phyloP scores from a whole-genome alignment of 2,329 filamentous ascomycete species.

The Sarocladiaceae sp. region DNA sequence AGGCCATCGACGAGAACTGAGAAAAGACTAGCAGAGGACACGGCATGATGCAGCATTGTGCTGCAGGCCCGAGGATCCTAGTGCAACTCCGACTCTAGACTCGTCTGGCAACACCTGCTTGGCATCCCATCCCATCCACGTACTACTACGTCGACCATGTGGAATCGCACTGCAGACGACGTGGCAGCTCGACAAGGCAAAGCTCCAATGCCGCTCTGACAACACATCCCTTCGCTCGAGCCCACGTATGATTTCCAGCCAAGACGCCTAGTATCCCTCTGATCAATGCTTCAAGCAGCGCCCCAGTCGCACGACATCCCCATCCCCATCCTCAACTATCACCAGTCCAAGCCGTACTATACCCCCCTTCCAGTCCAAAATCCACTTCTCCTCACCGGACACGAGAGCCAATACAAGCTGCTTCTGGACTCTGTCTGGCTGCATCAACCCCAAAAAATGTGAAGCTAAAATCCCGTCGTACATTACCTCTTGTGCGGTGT shows the following conservation, averaged over 20 bases:
- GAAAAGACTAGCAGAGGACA: not conserved
- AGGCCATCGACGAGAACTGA: not conserved
- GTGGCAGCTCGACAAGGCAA: conserved; percentile 6
- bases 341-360: not conserved
- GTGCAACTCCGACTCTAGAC: not conserved
- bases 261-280: too few species aligned
- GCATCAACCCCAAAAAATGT: not conserved
- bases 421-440: too few species aligned
- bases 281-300: too few species aligned
- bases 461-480: not conserved
- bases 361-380: not conserved
- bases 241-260: too few species aligned
- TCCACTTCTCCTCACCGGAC: conserved; percentile 2
- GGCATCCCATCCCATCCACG: not conserved
- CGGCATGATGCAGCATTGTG: conserved; percentile 1
- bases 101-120: too few species aligned
- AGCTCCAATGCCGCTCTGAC: not conserved
- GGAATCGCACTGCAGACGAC: not conserved
- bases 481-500: not conserved
- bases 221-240: too few species aligned
- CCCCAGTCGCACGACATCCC: too few species aligned
- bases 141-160: not conserved
- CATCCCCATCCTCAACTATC: too few species aligned
- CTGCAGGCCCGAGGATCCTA: not conserved
- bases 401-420: too few species aligned